These are phyloP conservation scores for Ramichloridium luteum DNA, from an alignment of 2,329 filamentous ascomycete genomes.

Conservation along the genomic window DNA sequence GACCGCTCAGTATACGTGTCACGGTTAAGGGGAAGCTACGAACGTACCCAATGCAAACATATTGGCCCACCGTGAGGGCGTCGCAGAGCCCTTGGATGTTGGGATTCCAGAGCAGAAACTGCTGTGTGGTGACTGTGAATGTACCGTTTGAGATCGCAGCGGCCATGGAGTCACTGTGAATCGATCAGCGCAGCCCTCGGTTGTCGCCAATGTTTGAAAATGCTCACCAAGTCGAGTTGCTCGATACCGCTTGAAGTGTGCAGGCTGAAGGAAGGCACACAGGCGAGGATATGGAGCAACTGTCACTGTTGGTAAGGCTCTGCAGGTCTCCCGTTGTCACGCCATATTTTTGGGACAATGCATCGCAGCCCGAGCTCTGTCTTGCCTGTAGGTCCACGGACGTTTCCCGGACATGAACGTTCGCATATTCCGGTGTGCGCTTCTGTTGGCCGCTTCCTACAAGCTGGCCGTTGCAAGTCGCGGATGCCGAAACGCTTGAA, in stretches of 20 bases:
- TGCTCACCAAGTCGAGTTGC: too few relatives aligned
- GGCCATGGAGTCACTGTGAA: constrained; percentile 4
- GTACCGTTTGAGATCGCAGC: too few relatives aligned
- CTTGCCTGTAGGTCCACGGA: too few relatives aligned
- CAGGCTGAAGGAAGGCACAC: neutral
- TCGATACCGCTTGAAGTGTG: neutral
- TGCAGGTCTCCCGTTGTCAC: neutral
- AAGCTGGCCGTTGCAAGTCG: too few relatives aligned
- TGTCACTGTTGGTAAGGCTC: neutral
- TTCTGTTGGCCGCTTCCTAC: too few relatives aligned
- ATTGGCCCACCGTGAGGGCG: constrained; percentile 2
- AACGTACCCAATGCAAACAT: too few relatives aligned
- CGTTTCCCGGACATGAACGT: too few relatives aligned
- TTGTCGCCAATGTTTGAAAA: too few relatives aligned
- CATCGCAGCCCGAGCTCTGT: neutral
- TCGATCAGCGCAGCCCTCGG: constrained; percentile 2
- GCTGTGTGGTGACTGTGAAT: constrained; percentile 4
- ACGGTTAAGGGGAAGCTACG: too few relatives aligned
- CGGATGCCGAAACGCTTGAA: too few relatives aligned
- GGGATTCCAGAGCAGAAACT: constrained; percentile 8
- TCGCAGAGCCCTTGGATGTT: constrained; percentile 5
- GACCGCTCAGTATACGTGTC: too few relatives aligned
- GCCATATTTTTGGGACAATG: neutral
- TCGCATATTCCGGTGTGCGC: too few relatives aligned
- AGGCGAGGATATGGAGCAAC: neutral